Conservation (phyloP, 192 early-diverging fungal genomes). For the Umbelopsis isabellina region DNA sequence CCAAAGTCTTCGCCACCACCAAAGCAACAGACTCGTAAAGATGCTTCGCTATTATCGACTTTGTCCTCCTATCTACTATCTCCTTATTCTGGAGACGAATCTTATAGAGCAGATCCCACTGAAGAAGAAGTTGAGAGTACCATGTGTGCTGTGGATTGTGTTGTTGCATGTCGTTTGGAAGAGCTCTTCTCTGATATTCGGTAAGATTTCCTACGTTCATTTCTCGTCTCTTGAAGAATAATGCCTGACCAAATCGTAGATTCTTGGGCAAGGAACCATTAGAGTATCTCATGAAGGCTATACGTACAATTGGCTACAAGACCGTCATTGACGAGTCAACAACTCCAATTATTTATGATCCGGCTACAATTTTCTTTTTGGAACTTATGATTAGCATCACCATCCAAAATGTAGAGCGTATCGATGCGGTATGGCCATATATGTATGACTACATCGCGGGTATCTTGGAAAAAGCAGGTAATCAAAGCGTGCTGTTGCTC, state of each 20-base stretch:
- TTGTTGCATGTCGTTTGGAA: conserved; percentile 71
- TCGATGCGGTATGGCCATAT: conserved; percentile 64
- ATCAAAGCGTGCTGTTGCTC: conserved; percentile 65
- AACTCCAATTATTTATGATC: conserved; percentile 54
- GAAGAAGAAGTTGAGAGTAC: conserved; percentile 73
- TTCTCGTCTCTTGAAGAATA: not conserved
- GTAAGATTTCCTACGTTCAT: conserved; percentile 31
- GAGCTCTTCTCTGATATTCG: conserved; percentile 73
- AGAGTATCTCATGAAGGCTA: conserved; percentile 58
- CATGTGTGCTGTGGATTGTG: conserved; percentile 66
- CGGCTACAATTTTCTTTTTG: conserved; percentile 73
- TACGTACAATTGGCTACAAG: conserved; percentile 52
- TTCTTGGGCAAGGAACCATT: conserved; percentile 70
- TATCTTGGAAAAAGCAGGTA: conserved; percentile 70
- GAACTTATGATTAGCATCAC: conserved; percentile 77
- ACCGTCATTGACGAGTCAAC: conserved; percentile 23
- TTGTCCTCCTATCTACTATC: conserved; percentile 77
- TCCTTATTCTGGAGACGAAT: conserved; percentile 58
- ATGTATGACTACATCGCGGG: conserved; percentile 71
- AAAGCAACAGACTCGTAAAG: conserved; percentile 49
- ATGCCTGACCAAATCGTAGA: conserved; percentile 35
- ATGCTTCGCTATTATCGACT: conserved; percentile 75
- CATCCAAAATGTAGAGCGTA: conserved; percentile 77
- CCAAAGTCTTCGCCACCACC: conserved; percentile 40
- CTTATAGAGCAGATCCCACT: conserved; percentile 62